A percentile compares a stretch with the other conserved stretches of the same genome.
Evolutionary conservation across 768 basidiomycete genomes (phyloP).

Genomic region (Sistotremastrum suecicum): DNA sequence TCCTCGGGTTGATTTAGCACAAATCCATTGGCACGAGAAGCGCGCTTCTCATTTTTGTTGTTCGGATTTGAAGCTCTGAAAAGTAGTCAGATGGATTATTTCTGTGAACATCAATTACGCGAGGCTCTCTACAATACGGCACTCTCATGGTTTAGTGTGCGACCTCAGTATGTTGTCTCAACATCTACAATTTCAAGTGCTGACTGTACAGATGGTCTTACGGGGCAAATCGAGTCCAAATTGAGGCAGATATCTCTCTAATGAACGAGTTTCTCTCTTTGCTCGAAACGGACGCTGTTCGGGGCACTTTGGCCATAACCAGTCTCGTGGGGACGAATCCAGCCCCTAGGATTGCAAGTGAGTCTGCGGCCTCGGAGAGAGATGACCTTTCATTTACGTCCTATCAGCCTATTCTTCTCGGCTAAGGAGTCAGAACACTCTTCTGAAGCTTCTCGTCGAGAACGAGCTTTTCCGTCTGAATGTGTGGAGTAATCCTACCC

Average conservation of each 20-base stretch:
- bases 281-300: conserved; percentile 58
- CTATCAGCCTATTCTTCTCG: conserved; percentile 38
- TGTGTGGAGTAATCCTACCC: conserved; percentile 84
- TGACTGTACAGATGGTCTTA: conserved; percentile 67
- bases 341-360: conserved; percentile 41
- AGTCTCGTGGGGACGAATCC: background rate
- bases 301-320: conserved; percentile 25
- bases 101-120: conserved; percentile 64
- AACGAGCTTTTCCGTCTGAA: conserved; percentile 77
- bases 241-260: conserved; percentile 79
- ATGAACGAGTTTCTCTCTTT: conserved; percentile 72
- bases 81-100: conserved; percentile 73
- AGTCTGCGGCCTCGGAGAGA: conserved; percentile 33
- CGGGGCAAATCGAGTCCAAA: conserved; percentile 85
- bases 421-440: conserved; percentile 54
- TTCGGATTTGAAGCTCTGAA: conserved; percentile 90
- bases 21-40: conserved; percentile 82
- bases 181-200: background rate
- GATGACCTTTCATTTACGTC: conserved; percentile 16
- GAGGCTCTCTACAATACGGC: conserved; percentile 66
- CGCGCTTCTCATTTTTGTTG: conserved; percentile 77
- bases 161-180: conserved; percentile 61
- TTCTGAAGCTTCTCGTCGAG: conserved; percentile 75
- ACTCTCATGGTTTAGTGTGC: conserved; percentile 84
- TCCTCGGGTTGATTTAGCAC: conserved; percentile 36